Evolutionary conservation across 805 yeast genomes (phyloP), one percentile per base, ranked within the genome.

Genomic region (Yamadazyma endophytica): DNA sequence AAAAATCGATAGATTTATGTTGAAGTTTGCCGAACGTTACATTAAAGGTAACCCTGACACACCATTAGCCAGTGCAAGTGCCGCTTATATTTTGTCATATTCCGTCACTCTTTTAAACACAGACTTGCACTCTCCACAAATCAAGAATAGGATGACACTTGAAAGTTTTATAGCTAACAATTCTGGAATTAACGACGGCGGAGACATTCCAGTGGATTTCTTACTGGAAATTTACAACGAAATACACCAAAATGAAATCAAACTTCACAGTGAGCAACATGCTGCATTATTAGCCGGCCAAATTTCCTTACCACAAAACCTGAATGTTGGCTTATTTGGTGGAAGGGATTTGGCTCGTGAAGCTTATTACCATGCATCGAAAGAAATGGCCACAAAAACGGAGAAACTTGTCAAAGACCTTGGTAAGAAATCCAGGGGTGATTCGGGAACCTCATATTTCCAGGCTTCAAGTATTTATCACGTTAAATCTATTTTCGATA

Each of bases 1-100:
- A 61, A 90, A 92, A 51, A 90, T 92, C 52, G 98, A 92, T 66
- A 73, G 99, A 46, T 87, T 80, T 52, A 86, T 94, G 96, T 74
- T 92, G 54, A 90, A 92, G 51, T 94, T 94, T 65, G 98, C 98
- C 4, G 95, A 87, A 57, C 72, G 95, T 44, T 92, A 80, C 52
- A 79, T 80, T 14, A 79, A 83, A 42, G 96, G 90, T 39, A 92
- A 92, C 52, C 96, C 96, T 7, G 68, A 68, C n/a, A 70, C 80
- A 0, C n/a, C n/a, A n/a, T 90, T 90, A 56, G 79, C 95, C 0
- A 85, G 85, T 48, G 96, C 97, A 4, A 97, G 88, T 49, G 79
- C 96, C 0, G 95, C 96, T 1, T 92, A 92, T 56, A 84, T 89
- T 20, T 68, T 92, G 40, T 87, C 96, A 1, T 90, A 87, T 59